These are phyloP conservation scores for Nicotiana noctiflora DNA, from an alignment of 257 asterid genomes.

Conservation along the genomic window DNA sequence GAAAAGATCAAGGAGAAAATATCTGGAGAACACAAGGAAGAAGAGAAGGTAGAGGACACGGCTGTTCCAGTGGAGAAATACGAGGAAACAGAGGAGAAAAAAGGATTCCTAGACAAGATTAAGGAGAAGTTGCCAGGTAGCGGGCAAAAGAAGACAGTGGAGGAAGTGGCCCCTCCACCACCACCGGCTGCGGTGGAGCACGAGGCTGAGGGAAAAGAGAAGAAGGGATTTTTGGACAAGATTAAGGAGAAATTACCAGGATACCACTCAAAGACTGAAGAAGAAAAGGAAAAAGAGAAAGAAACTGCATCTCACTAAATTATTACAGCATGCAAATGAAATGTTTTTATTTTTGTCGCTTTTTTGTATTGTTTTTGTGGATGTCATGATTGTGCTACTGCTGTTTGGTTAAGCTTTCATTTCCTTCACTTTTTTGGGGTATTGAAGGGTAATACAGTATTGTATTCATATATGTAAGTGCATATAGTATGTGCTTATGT, in stretches of 20 bases:
- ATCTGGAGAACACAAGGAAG: conserved; percentile 39
- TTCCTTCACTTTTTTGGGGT: not conserved
- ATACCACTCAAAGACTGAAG: conserved; percentile 59
- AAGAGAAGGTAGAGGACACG: conserved; percentile 29
- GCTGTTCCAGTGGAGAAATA: conserved; percentile 44
- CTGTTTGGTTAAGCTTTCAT: conserved; percentile 4
- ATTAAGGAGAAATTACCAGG: conserved; percentile 94
- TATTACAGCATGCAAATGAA: not conserved
- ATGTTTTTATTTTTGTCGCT: conserved; percentile 8
- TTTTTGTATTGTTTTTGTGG: not conserved
- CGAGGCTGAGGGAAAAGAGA: conserved; percentile 49
- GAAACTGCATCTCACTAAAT: conserved; percentile 24
- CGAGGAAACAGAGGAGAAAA: conserved; percentile 61
- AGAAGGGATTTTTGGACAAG: conserved; percentile 82
- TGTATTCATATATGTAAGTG: not conserved
- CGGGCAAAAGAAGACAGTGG: conserved; percentile 39
- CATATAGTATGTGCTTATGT: not conserved
- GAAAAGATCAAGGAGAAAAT: conserved; percentile 50
- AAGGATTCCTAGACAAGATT: conserved; percentile 70
- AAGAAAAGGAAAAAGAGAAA: conserved; percentile 44
- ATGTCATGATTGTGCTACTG: conserved; percentile 14
- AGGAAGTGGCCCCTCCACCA: conserved; percentile 36
- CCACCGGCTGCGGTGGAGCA: conserved; percentile 16
- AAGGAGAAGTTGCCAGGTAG: conserved; percentile 74
- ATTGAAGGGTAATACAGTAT: not conserved